phyloP scores from a whole-genome alignment of 2,329 filamentous ascomycete species.

The Colletotrichum magnum region DNA sequence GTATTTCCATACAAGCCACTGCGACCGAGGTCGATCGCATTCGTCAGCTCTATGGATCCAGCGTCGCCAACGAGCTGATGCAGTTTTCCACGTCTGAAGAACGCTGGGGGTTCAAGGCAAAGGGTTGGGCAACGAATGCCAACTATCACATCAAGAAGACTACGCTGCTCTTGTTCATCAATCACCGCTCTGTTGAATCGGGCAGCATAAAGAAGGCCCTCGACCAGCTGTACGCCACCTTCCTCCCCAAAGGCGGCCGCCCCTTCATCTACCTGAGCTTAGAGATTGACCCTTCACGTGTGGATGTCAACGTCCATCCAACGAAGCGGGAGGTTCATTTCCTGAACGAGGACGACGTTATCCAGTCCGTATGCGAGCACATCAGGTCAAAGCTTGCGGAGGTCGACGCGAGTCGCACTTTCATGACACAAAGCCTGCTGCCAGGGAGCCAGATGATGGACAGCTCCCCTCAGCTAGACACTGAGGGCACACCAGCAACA shows the following conservation, averaged over 20 bases:
- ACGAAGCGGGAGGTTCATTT: slow-evolving; percentile 98
- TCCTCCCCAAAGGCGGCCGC: slow-evolving; percentile 93
- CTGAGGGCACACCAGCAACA: slow-evolving; percentile 45
- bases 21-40: slow-evolving; percentile 86
- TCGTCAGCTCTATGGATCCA: slow-evolving; percentile 87
- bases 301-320: slow-evolving; percentile 98
- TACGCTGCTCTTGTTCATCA: slow-evolving; percentile 92
- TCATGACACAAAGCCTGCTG: slow-evolving; percentile 92
- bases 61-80: slow-evolving; percentile 90
- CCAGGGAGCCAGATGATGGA: slow-evolving; percentile 69
- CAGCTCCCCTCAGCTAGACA: slow-evolving; percentile 42
- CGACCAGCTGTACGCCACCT: slow-evolving; percentile 89
- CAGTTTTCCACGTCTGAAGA: slow-evolving; percentile 79
- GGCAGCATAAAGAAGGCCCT: slow-evolving; percentile 88
- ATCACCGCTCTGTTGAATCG: slow-evolving; percentile 94
- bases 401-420: slow-evolving; percentile 94
- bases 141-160: slow-evolving; percentile 96
- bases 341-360: slow-evolving; percentile 96
- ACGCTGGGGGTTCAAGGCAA: slow-evolving; percentile 86
- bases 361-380: slow-evolving; percentile 85
- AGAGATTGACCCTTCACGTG: slow-evolving; percentile 90
- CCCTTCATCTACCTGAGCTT: slow-evolving; percentile 94
- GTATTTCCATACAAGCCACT: slow-evolving; percentile 82
- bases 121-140: slow-evolving; percentile 88
- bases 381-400: slow-evolving; percentile 84